A percentile compares a stretch with the other conserved stretches of the same genome.
phyloP scores from a whole-genome alignment of 1,139 yeast species.

The Yamadazyma spencermartinsiae region DNA sequence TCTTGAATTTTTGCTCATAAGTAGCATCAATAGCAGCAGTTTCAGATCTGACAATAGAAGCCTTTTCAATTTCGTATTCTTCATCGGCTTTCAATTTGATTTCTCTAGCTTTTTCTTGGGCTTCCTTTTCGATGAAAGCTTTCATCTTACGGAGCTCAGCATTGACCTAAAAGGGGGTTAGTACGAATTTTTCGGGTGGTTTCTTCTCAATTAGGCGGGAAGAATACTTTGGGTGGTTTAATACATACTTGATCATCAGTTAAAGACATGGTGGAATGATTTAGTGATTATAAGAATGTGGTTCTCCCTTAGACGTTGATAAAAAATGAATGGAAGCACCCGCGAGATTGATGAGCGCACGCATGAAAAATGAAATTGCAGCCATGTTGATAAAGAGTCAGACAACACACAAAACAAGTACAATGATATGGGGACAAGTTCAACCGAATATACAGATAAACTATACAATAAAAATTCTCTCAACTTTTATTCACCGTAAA shows the following conservation, averaged over 20 bases:
- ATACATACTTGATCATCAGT: conserved; percentile 50
- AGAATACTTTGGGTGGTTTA: not conserved
- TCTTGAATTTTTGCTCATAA: conserved; percentile 83
- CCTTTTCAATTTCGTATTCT: conserved; percentile 97
- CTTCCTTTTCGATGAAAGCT: conserved; percentile 97
- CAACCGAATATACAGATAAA: too few relatives aligned
- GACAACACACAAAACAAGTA: too few relatives aligned
- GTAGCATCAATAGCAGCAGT: conserved; percentile 81
- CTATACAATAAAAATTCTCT: too few relatives aligned
- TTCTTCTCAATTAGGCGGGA: too few relatives aligned
- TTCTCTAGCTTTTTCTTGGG: conserved; percentile 97
- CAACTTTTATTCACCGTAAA: conserved; percentile 2
- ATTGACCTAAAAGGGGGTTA: conserved; percentile 58
- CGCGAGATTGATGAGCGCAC: not conserved
- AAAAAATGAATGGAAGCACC: not conserved
- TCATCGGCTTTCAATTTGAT: conserved; percentile 95
- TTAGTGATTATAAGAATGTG: not conserved
- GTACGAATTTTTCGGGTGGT: too few relatives aligned
- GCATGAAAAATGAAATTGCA: not conserved
- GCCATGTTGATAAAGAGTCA: too few relatives aligned
- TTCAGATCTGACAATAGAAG: conserved; percentile 89
- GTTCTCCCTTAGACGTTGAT: conserved; percentile 3
- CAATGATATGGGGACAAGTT: too few relatives aligned
- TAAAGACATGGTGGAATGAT: conserved; percentile 35
- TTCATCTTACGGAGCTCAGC: conserved; percentile 98